phyloP scores from a whole-genome alignment of 2,329 filamentous ascomycete genomes.

The Fusarium begoniae region DNA sequence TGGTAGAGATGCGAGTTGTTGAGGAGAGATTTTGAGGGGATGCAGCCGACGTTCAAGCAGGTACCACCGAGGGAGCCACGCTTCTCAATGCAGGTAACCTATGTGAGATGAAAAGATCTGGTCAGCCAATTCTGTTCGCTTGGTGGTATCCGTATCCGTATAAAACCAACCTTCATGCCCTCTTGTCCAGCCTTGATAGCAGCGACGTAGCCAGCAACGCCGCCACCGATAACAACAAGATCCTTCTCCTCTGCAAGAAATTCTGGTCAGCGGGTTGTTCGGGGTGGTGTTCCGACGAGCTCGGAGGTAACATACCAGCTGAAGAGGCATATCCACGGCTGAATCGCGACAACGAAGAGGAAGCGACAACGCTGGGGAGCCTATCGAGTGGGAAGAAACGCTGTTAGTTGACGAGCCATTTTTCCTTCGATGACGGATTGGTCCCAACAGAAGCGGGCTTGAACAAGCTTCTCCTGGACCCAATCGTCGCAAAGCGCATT shows the following conservation, averaged over 20 bases:
- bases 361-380: slow-evolving; percentile 58
- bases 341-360: slow-evolving; percentile 60
- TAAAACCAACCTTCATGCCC: slow-evolving; percentile 79
- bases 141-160: background rate
- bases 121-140: slow-evolving; percentile 24
- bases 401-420: slow-evolving; percentile 39
- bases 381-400: slow-evolving; percentile 45
- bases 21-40: slow-evolving; percentile 98
- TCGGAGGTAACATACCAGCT: slow-evolving; percentile 57
- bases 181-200: slow-evolving; percentile 99
- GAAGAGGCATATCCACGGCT: slow-evolving; percentile 67
- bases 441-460: slow-evolving; percentile 25
- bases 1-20: slow-evolving; percentile 99
- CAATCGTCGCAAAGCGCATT: slow-evolving; percentile 6
- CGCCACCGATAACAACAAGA: slow-evolving; percentile 96
- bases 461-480: slow-evolving; percentile 8
- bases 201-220: slow-evolving; percentile 97
- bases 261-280: slow-evolving; percentile 31
- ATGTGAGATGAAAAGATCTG: background rate
- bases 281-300: slow-evolving; percentile 14
- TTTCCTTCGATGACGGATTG: slow-evolving; percentile 9
- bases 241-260: slow-evolving; percentile 82
- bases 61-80: slow-evolving; percentile 94
- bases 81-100: slow-evolving; percentile 99
- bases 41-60: slow-evolving; percentile 98